These are phyloP conservation scores for Bruguiera parviflora DNA, from an alignment of 345 rosid genomes.

Conservation along the genomic window DNA sequence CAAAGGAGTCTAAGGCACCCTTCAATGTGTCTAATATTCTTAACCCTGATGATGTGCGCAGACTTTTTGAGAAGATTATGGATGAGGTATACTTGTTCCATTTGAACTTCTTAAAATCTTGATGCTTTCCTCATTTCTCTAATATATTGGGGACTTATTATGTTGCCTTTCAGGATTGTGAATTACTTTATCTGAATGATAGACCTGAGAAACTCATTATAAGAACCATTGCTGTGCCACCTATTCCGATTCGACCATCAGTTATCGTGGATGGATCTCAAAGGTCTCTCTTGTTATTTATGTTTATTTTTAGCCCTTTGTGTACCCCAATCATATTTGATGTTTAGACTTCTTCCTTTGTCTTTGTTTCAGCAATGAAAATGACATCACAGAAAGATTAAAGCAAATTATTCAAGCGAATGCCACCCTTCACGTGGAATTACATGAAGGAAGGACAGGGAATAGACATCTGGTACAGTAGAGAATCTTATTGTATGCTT, in stretches of 20 bases:
- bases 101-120: not conserved
- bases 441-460: conserved; percentile 44
- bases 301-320: not conserved
- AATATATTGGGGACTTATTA: conserved; percentile 1
- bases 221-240: conserved; percentile 79
- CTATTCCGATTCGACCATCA: conserved; percentile 88
- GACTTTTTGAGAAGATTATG: conserved; percentile 58
- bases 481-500: not conserved
- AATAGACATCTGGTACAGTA: conserved; percentile 54
- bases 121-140: conserved; percentile 1
- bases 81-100: conserved; percentile 55
- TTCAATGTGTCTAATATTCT: conserved; percentile 49
- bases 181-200: conserved; percentile 63
- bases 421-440: conserved; percentile 54
- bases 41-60: conserved; percentile 55
- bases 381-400: conserved; percentile 82
- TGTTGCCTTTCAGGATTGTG: conserved; percentile 65
- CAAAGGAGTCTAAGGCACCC: conserved; percentile 52
- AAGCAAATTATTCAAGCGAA: conserved; percentile 66
- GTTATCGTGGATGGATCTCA: conserved; percentile 67
- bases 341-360: conserved; percentile 7
- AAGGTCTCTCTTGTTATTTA: conserved; percentile 40
- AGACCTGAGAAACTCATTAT: conserved; percentile 90
- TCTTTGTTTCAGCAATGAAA: conserved; percentile 77
- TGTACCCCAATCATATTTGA: not conserved